Evolutionary conservation across 2,329 filamentous ascomycete species (phyloP).

Genomic region (Botrytis porri): DNA sequence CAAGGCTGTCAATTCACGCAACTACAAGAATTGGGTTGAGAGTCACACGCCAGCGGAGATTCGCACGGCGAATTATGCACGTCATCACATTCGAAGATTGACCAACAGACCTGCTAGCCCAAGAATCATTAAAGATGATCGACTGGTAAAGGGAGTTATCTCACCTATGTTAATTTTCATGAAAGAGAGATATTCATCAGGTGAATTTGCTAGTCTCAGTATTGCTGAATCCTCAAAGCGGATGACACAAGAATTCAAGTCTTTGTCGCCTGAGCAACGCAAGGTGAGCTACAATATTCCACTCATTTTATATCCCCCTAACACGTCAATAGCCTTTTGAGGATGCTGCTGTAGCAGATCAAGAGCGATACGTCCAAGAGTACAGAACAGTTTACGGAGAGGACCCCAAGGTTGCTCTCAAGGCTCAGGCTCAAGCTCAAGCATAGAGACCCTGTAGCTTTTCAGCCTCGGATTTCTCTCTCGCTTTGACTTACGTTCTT

Average conservation of each 20-base stretch:
- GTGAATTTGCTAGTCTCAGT: slow-evolving; percentile 50
- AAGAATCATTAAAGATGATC: slow-evolving; percentile 50
- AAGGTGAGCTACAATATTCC: slow-evolving; percentile 34
- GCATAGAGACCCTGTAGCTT: neutral
- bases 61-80: slow-evolving; percentile 56
- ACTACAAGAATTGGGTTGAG: slow-evolving; percentile 53
- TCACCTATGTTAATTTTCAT: slow-evolving; percentile 45
- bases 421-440: neutral
- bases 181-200: slow-evolving; percentile 44
- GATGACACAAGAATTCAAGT: slow-evolving; percentile 48
- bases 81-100: slow-evolving; percentile 37
- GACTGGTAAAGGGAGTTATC: slow-evolving; percentile 46
- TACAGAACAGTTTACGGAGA: slow-evolving; percentile 16
- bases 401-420: neutral
- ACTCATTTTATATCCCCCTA: neutral
- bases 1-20: slow-evolving; percentile 43
- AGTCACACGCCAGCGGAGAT: slow-evolving; percentile 56
- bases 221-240: slow-evolving; percentile 42
- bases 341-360: slow-evolving; percentile 33
- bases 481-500: neutral
- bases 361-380: slow-evolving; percentile 30
- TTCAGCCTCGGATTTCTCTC: neutral
- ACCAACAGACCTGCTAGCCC: neutral
- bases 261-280: slow-evolving; percentile 45
- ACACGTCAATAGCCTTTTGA: slow-evolving; percentile 18